A percentile compares a stretch with the other conserved stretches of the same genome.
Evolutionary conservation across 371 early-diverging fungal genomes (phyloP).

Genomic region (Vairimorpha apis): DNA sequence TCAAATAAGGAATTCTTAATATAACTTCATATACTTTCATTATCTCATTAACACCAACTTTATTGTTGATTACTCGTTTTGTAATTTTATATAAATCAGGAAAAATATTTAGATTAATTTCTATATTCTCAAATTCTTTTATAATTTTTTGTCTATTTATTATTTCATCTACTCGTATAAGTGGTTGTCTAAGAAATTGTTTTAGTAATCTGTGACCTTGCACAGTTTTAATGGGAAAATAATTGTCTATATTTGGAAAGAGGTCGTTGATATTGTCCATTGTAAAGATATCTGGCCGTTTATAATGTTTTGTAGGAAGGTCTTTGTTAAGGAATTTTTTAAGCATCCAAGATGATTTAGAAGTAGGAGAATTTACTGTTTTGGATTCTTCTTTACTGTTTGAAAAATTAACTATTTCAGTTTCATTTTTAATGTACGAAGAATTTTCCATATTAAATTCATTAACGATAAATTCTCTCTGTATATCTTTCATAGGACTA

Average conservation of each 20-base stretch:
- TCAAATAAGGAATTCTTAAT: conserved; percentile 29
- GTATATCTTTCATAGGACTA: conserved; percentile 40
- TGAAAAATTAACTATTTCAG: conserved; percentile 18
- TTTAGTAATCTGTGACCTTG: conserved; percentile 61
- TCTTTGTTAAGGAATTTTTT: conserved; percentile 34
- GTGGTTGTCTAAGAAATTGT: conserved; percentile 54
- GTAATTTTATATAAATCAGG: conserved; percentile 56
- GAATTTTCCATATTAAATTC: too few species aligned
- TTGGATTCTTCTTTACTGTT: conserved; percentile 15
- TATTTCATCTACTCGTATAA: conserved; percentile 51
- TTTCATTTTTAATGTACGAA: too few species aligned
- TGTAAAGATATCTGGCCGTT: conserved; percentile 16
- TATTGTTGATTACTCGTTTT: conserved; percentile 38
- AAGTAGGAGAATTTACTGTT: conserved; percentile 20
- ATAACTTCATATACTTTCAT: conserved; percentile 49
- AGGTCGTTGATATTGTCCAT: conserved; percentile 27
- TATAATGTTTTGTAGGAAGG: conserved; percentile 19
- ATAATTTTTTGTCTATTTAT: conserved; percentile 48
- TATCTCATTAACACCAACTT: conserved; percentile 43
- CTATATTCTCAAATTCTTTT: conserved; percentile 44
- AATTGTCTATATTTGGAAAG: conserved; percentile 28
- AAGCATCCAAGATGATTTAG: conserved; percentile 17
- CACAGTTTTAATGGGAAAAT: conserved; percentile 34
- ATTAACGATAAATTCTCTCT: too few species aligned
- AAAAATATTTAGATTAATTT: conserved; percentile 35